Evolutionary conservation across 148 eudicot species (phyloP), one percentile per base, ranked within the genome.

Genomic region (Rheum nobile): DNA sequence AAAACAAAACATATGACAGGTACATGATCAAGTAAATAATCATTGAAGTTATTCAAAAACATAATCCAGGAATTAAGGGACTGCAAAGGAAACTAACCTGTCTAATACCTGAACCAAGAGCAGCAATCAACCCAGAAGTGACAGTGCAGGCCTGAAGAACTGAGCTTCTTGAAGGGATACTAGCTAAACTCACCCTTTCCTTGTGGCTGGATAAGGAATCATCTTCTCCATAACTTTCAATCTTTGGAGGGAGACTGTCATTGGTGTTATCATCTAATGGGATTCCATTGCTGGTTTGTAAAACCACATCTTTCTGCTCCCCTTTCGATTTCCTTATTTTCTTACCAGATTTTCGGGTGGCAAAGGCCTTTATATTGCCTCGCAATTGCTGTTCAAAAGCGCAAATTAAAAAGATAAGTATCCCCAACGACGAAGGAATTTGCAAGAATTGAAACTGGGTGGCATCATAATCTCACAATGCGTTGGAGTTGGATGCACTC

Each of bases 121-220:
- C 89, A 74, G 89, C 91, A 31, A 94, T 89, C 73, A 88, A 76
- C 61, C 85, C 86, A 76, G 97, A 94, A 73, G 98, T 91, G 76
- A 78, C 73, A 79, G 76, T 83, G 81, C 98, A 94, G 59, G 96
- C 96, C 80, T 85, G 91, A 75, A 94, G 90, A 77, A 94, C 96
- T 76, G 78, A 78, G 77, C 78, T 74, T 83, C 91, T 89, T 10
- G 97, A 87, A 73, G 96, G 85, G 28, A 81, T 65, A 8, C 71
- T 28, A 48, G 79, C 75, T 46, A 83, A 76, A 68, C 17, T 50
- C 57, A 71, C 73, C 52, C 72, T 72, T 67, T 44, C 79, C 42
- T 68, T 81, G 35, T 75, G 78, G 28, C 74, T 72, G 35, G 71
- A 47, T 75, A 80, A 72, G 22, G 85, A 57, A 73, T 67, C 76